These are phyloP conservation scores for Paramecium tetraurelia DNA, from an alignment of 73 alveolate genomes.

Conservation along the genomic window DNA sequence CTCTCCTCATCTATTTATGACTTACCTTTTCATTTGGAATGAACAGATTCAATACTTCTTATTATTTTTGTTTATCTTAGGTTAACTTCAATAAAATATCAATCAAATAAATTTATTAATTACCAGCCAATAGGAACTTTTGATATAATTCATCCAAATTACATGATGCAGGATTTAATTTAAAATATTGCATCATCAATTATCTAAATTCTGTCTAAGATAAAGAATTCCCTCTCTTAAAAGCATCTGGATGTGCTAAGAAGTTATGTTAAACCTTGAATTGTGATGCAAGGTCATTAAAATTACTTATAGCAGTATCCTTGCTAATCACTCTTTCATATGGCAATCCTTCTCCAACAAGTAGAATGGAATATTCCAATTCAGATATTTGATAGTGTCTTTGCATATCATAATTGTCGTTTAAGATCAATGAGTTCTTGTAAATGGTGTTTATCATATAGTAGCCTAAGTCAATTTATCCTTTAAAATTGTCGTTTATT, in stretches of 20 bases:
- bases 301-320: not conserved
- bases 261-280: not conserved
- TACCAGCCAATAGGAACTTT: not conserved
- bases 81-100: not conserved
- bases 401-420: slow-evolving; percentile 27
- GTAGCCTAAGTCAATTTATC: not conserved
- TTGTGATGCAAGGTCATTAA: not conserved
- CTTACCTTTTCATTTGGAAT: not conserved
- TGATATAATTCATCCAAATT: not conserved
- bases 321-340: not conserved
- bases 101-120: not conserved
- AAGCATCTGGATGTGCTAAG: not conserved
- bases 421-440: not conserved
- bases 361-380: not conserved
- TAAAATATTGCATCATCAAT: not conserved
- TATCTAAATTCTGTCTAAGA: not conserved
- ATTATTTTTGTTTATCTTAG: not conserved
- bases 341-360: not conserved
- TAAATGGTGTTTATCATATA: not conserved
- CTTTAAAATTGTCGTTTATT: not conserved
- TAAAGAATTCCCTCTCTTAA: not conserved
- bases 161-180: not conserved
- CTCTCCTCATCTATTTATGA: not conserved
- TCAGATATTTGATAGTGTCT: slow-evolving; percentile 20
- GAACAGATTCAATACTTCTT: not conserved